phyloP scores from a whole-genome alignment of 1,139 yeast genomes.

The Hyphopichia buzzinii region DNA sequence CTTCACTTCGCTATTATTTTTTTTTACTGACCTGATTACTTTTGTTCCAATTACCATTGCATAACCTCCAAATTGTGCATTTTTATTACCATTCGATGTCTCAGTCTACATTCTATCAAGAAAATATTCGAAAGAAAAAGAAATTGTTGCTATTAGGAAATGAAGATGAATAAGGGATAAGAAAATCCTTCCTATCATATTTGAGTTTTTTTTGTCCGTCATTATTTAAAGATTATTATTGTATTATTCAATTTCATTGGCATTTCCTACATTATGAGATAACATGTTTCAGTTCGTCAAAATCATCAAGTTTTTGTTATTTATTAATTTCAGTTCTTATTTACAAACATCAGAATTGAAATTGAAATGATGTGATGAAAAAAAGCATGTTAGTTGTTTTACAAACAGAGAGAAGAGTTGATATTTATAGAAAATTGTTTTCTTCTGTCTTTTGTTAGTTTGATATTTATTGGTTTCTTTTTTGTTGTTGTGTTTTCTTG shows the following conservation, averaged over 20 bases:
- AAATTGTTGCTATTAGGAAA: slow-evolving; percentile 8
- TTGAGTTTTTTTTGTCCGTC: background rate
- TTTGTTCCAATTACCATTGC: slow-evolving; percentile 14
- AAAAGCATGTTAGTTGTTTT: background rate
- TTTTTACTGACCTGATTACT: slow-evolving; percentile 7
- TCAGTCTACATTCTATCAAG: slow-evolving; percentile 19
- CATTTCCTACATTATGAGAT: background rate
- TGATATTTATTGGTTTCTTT: slow-evolving; percentile 1
- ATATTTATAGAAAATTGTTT: background rate
- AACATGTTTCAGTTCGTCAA: background rate
- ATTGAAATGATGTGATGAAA: background rate
- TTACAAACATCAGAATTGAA: no score
- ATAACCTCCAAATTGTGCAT: slow-evolving; percentile 5
- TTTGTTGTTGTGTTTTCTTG: slow-evolving; percentile 1
- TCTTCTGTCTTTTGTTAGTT: background rate
- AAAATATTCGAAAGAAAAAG: background rate
- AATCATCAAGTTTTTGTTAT: no score
- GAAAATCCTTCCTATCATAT: slow-evolving; percentile 15
- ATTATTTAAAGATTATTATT: background rate
- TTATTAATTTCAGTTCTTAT: no score
- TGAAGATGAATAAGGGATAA: slow-evolving; percentile 15
- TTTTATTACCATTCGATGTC: slow-evolving; percentile 23
- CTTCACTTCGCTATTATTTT: slow-evolving; percentile 8
- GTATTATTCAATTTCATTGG: background rate
- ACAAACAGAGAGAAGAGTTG: background rate